Evolutionary conservation across 257 asterid species (phyloP), one percentile per base, ranked within the genome.

Genomic region (Plantago major): DNA sequence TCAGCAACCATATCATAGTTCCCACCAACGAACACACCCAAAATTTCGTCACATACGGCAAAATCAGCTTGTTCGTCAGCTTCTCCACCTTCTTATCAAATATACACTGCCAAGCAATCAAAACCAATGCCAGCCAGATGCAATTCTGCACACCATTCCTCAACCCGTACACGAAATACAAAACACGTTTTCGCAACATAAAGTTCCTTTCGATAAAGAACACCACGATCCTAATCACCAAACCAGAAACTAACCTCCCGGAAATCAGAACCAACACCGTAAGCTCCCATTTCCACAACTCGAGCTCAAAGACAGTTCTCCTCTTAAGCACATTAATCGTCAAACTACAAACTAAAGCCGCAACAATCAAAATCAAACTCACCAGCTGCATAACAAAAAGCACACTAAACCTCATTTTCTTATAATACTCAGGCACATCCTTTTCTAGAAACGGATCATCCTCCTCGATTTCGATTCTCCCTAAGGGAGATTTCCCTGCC

Each of bases 381-480:
- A 68, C 44, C 43, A 49, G 61, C 53, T 76, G 75, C 13, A 68
- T 11, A 6, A 51, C 26, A 0, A 75, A 58, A 30, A 61, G 12
- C 4, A 43, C 19, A 13, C 60, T 60, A 42, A 54, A 46, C 67
- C 30, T 71, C 42, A 50, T 55, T 30, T 26, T 60, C 51, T 55
- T 66, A 65, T 60, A 72, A 4, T 67, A 55, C 13, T 72, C 73
- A 0, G 77, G 77, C 11, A 72, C 26, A 67, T 72, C 77, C 42
- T 72, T 73, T 11, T 66, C 73, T 10, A 67, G 26, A 11, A 66
- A 67, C 3, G 77, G 69, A 48, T 72, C 77, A 10, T 72, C 77
- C 37, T 79, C 89, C 7, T 82, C 85, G 16, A 74, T 19, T 54
- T 76, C 85, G 61, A 72, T 44, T 55, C 60, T 67, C 66, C 9